Percentiles rank a stretch among this genome's conserved stretches.
Evolutionary conservation across 2,329 filamentous ascomycete genomes (phyloP).

Genomic region (Cylindrodendrum hubeiense): DNA sequence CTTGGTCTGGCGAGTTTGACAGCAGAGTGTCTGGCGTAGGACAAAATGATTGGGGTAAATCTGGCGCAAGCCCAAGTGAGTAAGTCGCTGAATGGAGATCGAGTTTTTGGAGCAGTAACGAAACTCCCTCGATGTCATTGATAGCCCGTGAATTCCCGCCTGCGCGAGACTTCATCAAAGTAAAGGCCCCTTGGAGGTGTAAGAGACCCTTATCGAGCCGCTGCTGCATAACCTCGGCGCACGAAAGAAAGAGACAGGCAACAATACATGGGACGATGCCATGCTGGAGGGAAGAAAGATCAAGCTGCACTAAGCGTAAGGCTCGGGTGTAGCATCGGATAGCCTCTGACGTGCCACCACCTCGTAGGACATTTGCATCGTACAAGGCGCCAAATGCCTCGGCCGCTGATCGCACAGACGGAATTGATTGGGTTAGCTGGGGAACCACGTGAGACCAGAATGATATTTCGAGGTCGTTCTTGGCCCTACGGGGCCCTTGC

Average conservation of each 20-base stretch:
- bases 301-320: conserved; percentile 28
- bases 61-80: conserved; percentile 15
- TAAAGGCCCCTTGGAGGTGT: conserved; percentile 29
- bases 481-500: conserved; percentile 30
- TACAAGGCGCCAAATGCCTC: conserved; percentile 34
- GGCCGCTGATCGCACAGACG: conserved; percentile 32
- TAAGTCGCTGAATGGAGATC: conserved; percentile 39
- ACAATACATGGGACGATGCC: conserved; percentile 29
- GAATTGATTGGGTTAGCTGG: conserved; percentile 30
- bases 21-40: neutral
- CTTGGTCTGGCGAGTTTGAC: conserved; percentile 13
- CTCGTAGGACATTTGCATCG: conserved; percentile 29
- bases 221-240: conserved; percentile 29
- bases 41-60: conserved; percentile 18
- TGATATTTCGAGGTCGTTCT: conserved; percentile 23
- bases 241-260: conserved; percentile 33
- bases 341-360: conserved; percentile 1
- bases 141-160: neutral
- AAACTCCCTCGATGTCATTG: conserved; percentile 18
- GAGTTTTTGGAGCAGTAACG: conserved; percentile 30
- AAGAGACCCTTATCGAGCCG: conserved; percentile 15
- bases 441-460: conserved; percentile 36
- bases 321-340: conserved; percentile 27
- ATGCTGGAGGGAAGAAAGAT: conserved; percentile 26
- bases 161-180: conserved; percentile 23